phyloP scores from a whole-genome alignment of 352 stramenopile species.

The Phytophthora cryptogea region DNA sequence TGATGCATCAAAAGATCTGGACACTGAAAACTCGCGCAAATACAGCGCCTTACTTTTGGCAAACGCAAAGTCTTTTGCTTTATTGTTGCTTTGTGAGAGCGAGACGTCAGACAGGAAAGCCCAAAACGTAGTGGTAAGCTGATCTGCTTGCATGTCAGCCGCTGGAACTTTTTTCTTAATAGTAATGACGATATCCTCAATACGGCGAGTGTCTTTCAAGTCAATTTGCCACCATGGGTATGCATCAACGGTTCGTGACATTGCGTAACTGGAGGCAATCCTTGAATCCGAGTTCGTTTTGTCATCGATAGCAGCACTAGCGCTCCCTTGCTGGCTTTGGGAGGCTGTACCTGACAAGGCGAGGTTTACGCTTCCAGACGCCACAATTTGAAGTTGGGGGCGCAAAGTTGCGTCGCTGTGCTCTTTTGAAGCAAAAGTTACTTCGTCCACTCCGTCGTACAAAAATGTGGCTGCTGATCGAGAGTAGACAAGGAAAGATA shows the following conservation, averaged over 20 bases:
- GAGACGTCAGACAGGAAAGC: conserved; percentile 47
- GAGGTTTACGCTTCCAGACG: conserved; percentile 62
- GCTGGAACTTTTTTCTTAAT: conserved; percentile 48
- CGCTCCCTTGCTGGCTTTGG: conserved; percentile 56
- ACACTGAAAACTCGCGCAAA: conserved; percentile 43
- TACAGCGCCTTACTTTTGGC: conserved; percentile 33
- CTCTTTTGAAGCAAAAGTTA: conserved; percentile 66
- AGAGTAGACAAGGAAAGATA: conserved; percentile 68
- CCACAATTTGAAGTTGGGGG: conserved; percentile 49
- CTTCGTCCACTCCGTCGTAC: conserved; percentile 57
- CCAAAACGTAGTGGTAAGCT: conserved; percentile 50
- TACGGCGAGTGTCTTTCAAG: conserved; percentile 27
- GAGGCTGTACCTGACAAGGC: conserved; percentile 31
- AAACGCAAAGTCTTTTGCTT: conserved; percentile 33
- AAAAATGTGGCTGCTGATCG: conserved; percentile 43
- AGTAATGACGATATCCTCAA: conserved; percentile 61
- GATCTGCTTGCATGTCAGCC: conserved; percentile 28
- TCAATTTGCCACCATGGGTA: conserved; percentile 75
- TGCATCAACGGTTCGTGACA: conserved; percentile 45
- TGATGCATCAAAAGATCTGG: conserved; percentile 45
- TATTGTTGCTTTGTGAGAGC: conserved; percentile 42
- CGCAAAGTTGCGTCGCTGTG: conserved; percentile 32
- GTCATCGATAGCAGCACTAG: conserved; percentile 57
- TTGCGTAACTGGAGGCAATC: conserved; percentile 51
- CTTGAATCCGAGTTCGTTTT: conserved; percentile 38